phyloP scores from a whole-genome alignment of 2,329 filamentous ascomycete species.

The Hymenoscyphus salicellus region DNA sequence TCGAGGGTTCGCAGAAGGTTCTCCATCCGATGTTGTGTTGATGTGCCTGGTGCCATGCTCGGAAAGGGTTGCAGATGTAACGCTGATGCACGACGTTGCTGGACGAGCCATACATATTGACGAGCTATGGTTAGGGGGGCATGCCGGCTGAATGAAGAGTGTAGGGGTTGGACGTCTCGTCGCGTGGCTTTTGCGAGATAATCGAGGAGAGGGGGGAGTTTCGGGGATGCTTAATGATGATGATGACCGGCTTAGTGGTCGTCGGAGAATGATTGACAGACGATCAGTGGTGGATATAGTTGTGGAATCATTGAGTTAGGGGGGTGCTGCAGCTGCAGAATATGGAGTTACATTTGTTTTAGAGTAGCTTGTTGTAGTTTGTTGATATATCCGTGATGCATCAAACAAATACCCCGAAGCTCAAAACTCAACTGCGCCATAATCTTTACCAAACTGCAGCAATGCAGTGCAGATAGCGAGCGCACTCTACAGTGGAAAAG shows the following conservation, averaged over 20 bases:
- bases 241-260: neutral
- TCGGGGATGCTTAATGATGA: neutral
- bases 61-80: neutral
- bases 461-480: neutral
- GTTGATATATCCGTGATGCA: neutral
- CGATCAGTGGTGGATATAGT: neutral
- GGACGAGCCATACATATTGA: neutral
- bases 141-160: neutral
- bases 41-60: neutral
- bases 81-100: neutral
- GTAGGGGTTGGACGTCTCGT: neutral
- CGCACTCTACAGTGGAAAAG: neutral
- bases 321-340: neutral
- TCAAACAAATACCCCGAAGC: neutral
- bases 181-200: neutral
- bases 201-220: too few relatives aligned
- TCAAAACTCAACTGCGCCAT: neutral
- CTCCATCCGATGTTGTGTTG: neutral
- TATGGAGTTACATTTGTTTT: neutral
- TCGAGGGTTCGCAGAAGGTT: too few relatives aligned
- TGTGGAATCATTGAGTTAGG: neutral
- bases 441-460: neutral
- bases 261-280: neutral
- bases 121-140: neutral
- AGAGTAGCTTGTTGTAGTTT: neutral